A percentile compares a stretch with the other conserved stretches of the same genome.
Evolutionary conservation across 352 stramenopile genomes (phyloP).

Genomic region (Globisporangium emineosum): DNA sequence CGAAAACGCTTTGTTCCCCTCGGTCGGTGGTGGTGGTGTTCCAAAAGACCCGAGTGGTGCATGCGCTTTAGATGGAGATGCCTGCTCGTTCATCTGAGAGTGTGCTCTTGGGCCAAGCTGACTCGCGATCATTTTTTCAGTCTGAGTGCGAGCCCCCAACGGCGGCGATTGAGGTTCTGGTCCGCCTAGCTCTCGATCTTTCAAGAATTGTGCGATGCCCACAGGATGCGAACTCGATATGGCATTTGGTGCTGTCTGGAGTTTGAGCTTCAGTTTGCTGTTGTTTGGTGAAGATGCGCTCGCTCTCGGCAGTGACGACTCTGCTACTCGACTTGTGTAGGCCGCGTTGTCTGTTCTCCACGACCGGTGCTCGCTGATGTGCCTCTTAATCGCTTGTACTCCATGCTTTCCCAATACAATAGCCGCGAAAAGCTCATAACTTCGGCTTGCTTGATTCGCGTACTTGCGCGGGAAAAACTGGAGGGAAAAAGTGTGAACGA

Average conservation of each 20-base stretch:
- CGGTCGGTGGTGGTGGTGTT: neutral
- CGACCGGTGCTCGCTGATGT: slow-evolving; percentile 22
- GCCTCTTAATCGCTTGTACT: slow-evolving; percentile 24
- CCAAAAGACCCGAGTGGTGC: slow-evolving; percentile 13
- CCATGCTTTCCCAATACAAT: slow-evolving; percentile 34
- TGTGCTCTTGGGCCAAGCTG: slow-evolving; percentile 5
- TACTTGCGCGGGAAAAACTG: slow-evolving; percentile 24
- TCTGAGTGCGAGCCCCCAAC: neutral
- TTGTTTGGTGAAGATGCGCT: neutral
- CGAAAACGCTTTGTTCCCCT: neutral
- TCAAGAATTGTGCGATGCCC: slow-evolving; percentile 13
- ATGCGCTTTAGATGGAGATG: neutral
- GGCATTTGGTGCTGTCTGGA: slow-evolving; percentile 2
- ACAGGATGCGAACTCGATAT: neutral
- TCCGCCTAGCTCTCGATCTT: slow-evolving; percentile 9
- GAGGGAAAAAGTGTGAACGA: slow-evolving; percentile 29
- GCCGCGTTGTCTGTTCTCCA: slow-evolving; percentile 26
- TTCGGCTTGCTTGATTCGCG: slow-evolving; percentile 6
- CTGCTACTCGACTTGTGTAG: slow-evolving; percentile 28
- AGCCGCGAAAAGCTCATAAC: slow-evolving; percentile 24
- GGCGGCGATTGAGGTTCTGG: neutral
- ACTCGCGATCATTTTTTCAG: neutral
- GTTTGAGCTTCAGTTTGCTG: slow-evolving; percentile 1
- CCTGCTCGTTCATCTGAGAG: neutral
- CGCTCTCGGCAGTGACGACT: slow-evolving; percentile 12